These are phyloP conservation scores for Aspergillus persii DNA, from an alignment of 2,329 filamentous ascomycete genomes.

Conservation along the genomic window DNA sequence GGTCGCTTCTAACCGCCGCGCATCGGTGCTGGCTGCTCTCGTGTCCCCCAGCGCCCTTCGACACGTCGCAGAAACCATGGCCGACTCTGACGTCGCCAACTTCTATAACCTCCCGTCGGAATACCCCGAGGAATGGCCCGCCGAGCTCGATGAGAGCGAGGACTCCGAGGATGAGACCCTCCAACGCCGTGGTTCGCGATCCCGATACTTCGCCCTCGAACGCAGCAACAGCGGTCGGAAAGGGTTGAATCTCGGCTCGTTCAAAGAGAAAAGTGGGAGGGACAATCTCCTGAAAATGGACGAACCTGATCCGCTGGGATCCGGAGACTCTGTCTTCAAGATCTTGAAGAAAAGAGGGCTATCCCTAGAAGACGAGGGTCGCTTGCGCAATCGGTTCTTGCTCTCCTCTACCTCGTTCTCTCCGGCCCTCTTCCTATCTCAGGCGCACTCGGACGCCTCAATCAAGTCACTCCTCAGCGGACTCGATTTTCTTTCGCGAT, in stretches of 20 bases:
- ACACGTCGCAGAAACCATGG: slow-evolving; percentile 45
- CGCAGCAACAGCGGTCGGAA: slow-evolving; percentile 67
- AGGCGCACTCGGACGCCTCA: slow-evolving; percentile 83
- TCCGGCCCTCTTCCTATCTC: slow-evolving; percentile 84
- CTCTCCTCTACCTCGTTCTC: slow-evolving; percentile 95
- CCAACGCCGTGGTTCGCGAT: slow-evolving; percentile 48
- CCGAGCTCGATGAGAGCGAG: slow-evolving; percentile 72
- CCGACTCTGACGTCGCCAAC: slow-evolving; percentile 77
- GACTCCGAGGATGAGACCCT: slow-evolving; percentile 58
- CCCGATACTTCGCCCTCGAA: slow-evolving; percentile 81
- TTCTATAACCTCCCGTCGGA: slow-evolving; percentile 82
- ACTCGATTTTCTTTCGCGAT: slow-evolving; percentile 79
- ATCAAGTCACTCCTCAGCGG: slow-evolving; percentile 78
- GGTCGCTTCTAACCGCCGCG: slow-evolving; percentile 2
- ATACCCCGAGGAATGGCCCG: slow-evolving; percentile 82
- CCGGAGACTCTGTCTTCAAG: slow-evolving; percentile 79
- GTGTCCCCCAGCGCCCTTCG: not conserved
- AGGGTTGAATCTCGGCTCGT: slow-evolving; percentile 65
- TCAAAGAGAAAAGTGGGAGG: slow-evolving; percentile 65
- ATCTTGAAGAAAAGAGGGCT: slow-evolving; percentile 74
- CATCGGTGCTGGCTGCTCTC: slow-evolving; percentile 1
- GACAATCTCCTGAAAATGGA: slow-evolving; percentile 84
- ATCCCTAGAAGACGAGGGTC: slow-evolving; percentile 77
- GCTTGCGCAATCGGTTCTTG: slow-evolving; percentile 84
- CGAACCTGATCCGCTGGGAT: slow-evolving; percentile 89